Evolutionary conservation across 2,329 filamentous ascomycete species (phyloP).

Genomic region (Xylariomycetidae sp.): DNA sequence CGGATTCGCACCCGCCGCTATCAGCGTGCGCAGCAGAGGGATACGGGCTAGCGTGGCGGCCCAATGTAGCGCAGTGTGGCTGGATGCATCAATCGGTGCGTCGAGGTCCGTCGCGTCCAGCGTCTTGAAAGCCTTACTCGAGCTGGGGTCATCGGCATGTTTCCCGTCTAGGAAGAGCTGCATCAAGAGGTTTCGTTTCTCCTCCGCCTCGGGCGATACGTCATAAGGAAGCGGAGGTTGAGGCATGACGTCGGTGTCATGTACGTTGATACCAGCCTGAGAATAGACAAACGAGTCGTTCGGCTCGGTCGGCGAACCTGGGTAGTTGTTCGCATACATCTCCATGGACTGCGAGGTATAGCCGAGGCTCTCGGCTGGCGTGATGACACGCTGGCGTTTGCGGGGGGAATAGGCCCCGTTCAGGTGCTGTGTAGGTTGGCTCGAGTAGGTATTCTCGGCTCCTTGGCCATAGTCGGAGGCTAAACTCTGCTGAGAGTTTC

Average conservation of each 20-base stretch:
- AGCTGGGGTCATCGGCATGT: constrained; percentile 49
- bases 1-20: constrained; percentile 79
- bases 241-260: constrained; percentile 51
- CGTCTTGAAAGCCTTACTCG: constrained; percentile 70
- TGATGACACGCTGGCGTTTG: constrained; percentile 64
- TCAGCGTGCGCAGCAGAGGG: constrained; percentile 71
- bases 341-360: constrained; percentile 43
- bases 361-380: constrained; percentile 52
- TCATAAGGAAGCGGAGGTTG: constrained; percentile 60
- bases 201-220: constrained; percentile 60
- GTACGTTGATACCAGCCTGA: constrained; percentile 39
- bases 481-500: constrained; percentile 79
- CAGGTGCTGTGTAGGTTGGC: constrained; percentile 44
- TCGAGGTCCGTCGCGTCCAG: constrained; percentile 79
- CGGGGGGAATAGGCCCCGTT: constrained; percentile 70
- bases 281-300: constrained; percentile 73
- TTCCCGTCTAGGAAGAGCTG: constrained; percentile 73
- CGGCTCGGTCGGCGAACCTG: constrained; percentile 71
- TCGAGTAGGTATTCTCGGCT: constrained; percentile 64
- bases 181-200: constrained; percentile 76
- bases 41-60: constrained; percentile 87
- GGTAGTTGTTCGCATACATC: constrained; percentile 43
- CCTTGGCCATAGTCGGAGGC: constrained; percentile 69
- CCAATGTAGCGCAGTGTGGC: constrained; percentile 92
- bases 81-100: constrained; percentile 82